Conservation (phyloP, 176 grass and related monocot genomes). For the Pontederia crassipes region DNA sequence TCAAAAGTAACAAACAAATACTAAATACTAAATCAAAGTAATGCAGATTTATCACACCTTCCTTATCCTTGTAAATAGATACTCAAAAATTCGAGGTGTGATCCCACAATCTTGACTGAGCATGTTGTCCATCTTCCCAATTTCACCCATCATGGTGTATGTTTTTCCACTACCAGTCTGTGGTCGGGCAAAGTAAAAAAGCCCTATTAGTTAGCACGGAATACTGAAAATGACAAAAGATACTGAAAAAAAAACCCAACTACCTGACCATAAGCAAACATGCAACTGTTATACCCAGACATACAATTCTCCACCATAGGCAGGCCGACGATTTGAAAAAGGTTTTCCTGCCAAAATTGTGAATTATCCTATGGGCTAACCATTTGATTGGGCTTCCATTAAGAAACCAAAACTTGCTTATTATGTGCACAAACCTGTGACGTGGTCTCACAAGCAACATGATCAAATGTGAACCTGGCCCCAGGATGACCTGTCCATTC, state of each 20-base stretch:
- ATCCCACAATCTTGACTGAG: conserved; percentile 55
- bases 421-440: conserved; percentile 50
- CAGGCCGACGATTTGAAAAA: conserved; percentile 68
- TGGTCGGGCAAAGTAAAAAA: neutral
- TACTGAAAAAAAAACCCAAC: neutral
- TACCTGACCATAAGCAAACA: conserved; percentile 97
- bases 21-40: neutral
- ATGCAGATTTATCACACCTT: conserved; percentile 31
- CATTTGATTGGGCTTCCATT: neutral
- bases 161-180: conserved; percentile 95
- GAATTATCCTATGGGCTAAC: neutral
- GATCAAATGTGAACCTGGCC: conserved; percentile 78
- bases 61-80: conserved; percentile 72
- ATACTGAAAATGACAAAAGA: neutral
- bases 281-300: conserved; percentile 93
- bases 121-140: conserved; percentile 36
- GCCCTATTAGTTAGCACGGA: too few species aligned
- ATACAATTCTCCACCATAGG: conserved; percentile 97
- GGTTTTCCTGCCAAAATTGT: conserved; percentile 41
- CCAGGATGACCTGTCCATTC: conserved; percentile 71
- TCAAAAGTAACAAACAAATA: too few species aligned
- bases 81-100: conserved; percentile 82
- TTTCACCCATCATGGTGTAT: conserved; percentile 88
- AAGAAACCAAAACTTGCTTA: neutral
- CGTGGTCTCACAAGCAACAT: conserved; percentile 75